A percentile compares a stretch with the other conserved stretches of the same genome.
Conservation (phyloP, 495 filamentous ascomycete genomes). For the Peziza echinospora region DNA sequence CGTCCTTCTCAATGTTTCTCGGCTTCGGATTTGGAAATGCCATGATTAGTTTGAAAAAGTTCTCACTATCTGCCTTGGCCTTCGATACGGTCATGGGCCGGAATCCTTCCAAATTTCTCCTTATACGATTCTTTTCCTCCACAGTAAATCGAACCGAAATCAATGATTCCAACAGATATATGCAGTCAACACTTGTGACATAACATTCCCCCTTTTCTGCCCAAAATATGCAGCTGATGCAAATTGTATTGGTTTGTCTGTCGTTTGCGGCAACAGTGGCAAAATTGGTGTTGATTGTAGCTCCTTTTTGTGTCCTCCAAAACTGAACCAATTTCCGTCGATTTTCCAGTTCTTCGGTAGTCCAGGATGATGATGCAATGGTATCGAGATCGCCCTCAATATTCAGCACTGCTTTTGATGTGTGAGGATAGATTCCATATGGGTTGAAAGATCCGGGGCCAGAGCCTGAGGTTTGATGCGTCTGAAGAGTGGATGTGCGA, state of each 20-base stretch:
- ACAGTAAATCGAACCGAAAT: slow-evolving; percentile 68
- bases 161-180: slow-evolving; percentile 71
- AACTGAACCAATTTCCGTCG: slow-evolving; percentile 74
- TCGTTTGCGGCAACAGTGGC: slow-evolving; percentile 47
- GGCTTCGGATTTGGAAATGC: slow-evolving; percentile 87
- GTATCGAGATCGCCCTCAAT: slow-evolving; percentile 61
- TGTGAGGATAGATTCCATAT: slow-evolving; percentile 56
- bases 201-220: slow-evolving; percentile 70
- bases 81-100: slow-evolving; percentile 80
- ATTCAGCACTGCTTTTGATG: slow-evolving; percentile 51
- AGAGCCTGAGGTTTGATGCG: slow-evolving; percentile 27
- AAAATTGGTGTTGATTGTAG: slow-evolving; percentile 51
- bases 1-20: slow-evolving; percentile 92
- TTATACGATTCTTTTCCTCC: slow-evolving; percentile 94
- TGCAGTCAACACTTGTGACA: slow-evolving; percentile 92
- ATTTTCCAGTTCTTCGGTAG: slow-evolving; percentile 48
- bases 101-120: slow-evolving; percentile 84
- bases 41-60: slow-evolving; percentile 98
- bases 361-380: slow-evolving; percentile 60
- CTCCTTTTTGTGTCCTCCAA: slow-evolving; percentile 51
- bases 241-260: slow-evolving; percentile 50
- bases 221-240: slow-evolving; percentile 87
- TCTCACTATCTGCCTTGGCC: slow-evolving; percentile 69
- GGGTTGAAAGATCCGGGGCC: slow-evolving; percentile 42
- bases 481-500: slow-evolving; percentile 59